Conservation (phyloP, 805 yeast genomes). For the Saturnispora serradocipensis region DNA sequence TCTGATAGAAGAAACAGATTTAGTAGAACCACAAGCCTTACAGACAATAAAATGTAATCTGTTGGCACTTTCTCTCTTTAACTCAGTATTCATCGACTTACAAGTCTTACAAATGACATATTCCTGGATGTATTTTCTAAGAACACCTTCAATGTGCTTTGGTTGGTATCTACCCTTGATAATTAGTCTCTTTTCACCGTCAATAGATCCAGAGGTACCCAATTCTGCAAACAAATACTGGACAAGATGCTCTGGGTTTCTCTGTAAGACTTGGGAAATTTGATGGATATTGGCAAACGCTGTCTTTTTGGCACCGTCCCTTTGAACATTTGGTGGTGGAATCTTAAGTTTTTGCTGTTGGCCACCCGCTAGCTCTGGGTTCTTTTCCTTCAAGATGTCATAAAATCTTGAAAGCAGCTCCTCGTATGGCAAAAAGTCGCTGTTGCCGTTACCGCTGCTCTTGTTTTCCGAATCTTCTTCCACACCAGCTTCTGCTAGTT, state of each 20-base stretch:
- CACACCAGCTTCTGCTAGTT: constrained; percentile 84
- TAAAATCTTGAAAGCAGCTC: constrained; percentile 79
- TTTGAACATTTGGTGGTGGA: constrained; percentile 93
- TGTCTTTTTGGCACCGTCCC: constrained; percentile 97
- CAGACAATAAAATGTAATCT: constrained; percentile 96
- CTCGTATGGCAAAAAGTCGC: constrained; percentile 61
- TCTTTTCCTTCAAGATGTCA: constrained; percentile 75
- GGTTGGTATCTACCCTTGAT: constrained; percentile 98
- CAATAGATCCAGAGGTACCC: constrained; percentile 99
- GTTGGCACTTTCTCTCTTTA: constrained; percentile 91
- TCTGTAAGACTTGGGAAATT: constrained; percentile 85
- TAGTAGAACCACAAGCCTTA: constrained; percentile 94
- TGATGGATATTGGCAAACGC: constrained; percentile 93
- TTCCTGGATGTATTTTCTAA: constrained; percentile 93
- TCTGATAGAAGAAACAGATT: constrained; percentile 95
- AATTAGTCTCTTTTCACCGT: constrained; percentile 93
- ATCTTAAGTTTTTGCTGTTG: constrained; percentile 89
- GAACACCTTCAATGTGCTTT: constrained; percentile 91
- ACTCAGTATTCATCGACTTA: constrained; percentile 92
- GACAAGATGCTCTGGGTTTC: constrained; percentile 94
- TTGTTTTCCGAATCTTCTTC: constrained; percentile 32
- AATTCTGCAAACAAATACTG: constrained; percentile 95
- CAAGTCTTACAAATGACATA: constrained; percentile 99
- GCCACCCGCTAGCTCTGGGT: constrained; percentile 98
- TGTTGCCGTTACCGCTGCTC: constrained; percentile 35